Evolutionary conservation across 352 stramenopile genomes (phyloP).

Genomic region (Globisporangium spinosum): DNA sequence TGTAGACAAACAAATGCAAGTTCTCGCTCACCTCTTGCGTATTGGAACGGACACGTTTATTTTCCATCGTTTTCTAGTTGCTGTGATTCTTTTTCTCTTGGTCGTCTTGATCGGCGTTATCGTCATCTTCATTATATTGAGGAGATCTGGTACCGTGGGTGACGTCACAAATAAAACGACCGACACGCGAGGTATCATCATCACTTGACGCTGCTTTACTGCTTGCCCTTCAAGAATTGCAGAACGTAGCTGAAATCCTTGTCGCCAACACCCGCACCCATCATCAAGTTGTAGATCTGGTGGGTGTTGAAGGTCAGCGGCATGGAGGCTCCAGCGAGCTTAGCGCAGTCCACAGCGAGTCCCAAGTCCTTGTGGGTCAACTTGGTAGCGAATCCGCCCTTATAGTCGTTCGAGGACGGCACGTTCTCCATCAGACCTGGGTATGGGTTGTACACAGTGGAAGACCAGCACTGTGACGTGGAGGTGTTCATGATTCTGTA

Average conservation of each 20-base stretch:
- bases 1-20: not conserved
- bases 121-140: not conserved
- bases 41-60: conserved; percentile 16
- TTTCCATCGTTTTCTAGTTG: conserved; percentile 17
- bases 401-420: conserved; percentile 84
- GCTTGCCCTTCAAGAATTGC: conserved; percentile 77
- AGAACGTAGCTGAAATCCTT: conserved; percentile 88
- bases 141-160: not conserved
- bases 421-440: conserved; percentile 90
- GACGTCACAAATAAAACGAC: conserved; percentile 5
- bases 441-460: conserved; percentile 94
- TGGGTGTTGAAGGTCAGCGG: conserved; percentile 72
- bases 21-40: not conserved
- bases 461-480: conserved; percentile 96
- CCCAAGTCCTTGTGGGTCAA: conserved; percentile 97
- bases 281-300: conserved; percentile 85
- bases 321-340: conserved; percentile 73
- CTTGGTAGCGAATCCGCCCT: conserved; percentile 87
- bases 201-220: conserved; percentile 23
- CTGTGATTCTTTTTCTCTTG: conserved; percentile 1
- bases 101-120: not conserved
- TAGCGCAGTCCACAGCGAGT: conserved; percentile 90
- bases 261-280: conserved; percentile 60
- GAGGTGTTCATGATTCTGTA: conserved; percentile 95
- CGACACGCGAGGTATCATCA: not conserved